Base-by-base conservation (phyloP, 2,329 filamentous ascomycete genomes). In the Cladosporium sp. region DNA sequence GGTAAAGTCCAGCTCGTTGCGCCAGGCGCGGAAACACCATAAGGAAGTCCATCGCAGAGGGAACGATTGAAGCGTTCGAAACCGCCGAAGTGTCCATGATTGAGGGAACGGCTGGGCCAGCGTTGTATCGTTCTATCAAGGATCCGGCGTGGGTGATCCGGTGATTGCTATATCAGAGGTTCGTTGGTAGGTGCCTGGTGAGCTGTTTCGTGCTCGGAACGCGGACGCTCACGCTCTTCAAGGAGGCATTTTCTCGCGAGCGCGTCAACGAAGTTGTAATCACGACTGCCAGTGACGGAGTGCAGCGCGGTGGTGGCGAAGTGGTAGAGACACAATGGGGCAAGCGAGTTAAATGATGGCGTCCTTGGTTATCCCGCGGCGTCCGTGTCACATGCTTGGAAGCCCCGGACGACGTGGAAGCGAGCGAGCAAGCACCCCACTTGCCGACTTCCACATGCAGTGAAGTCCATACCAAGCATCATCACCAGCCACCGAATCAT, bases 21-120 rank as follows among this genome's bases (percentile, higher is more conserved):
- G 91, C 84, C 74, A 93, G 87, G 66, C 90, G 84, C 59, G 90
- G 90, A 4, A 90, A 85, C 21, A 86, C 89, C 77, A 87, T 83
- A 69, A 91, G 83, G 57, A 93, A 80, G 72, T 92, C 89, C 75
- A 86, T 87, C 21, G 91, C 78, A 12, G 88, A 88, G 2, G 89
- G 89, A 12, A 73, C 66, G 33, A 79, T 68, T 37, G 74, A 77
- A n/a, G 75, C 56, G 55, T 73, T 73, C 21, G 68, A 53, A 7
- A 65, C 56, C 21, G 40, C 29, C 23, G 28, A 11, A 23, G 29
- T 10, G 7, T 64, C 62, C 65, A 65, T 67, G 23, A n/a, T 46
- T 37, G 44, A 46, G 23, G 10, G 46, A 26, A 6, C 12, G 12
- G 6, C 12, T 5, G 14, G 40, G n/a, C 3, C n/a, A 23, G 18